A percentile compares a stretch with the other conserved stretches of the same genome.
Conservation (phyloP, 1,139 yeast genomes). For the Candida glucosophila region DNA sequence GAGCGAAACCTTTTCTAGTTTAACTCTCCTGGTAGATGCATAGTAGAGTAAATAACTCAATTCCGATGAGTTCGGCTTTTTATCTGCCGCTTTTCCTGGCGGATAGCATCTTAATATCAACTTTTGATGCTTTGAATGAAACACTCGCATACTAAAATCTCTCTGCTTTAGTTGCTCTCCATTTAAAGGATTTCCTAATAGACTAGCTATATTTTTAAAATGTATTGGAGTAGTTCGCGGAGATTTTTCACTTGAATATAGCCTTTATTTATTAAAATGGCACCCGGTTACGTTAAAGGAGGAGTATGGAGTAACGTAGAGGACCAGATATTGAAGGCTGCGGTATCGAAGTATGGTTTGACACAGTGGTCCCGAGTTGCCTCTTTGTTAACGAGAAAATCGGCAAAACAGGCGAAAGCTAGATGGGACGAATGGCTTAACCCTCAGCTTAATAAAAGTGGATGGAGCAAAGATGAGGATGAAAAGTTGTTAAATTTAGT, state of each 20-base stretch:
- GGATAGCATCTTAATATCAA: conserved; percentile 90
- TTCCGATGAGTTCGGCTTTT: conserved; percentile 88
- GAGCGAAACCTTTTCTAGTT: conserved; percentile 75
- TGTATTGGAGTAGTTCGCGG: no score
- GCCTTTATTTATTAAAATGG: conserved; percentile 5
- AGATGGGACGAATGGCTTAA: conserved; percentile 88
- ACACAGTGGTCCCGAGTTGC: conserved; percentile 95
- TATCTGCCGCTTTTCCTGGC: conserved; percentile 74
- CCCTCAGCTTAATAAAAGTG: conserved; percentile 56
- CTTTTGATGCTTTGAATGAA: conserved; percentile 80
- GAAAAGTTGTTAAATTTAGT: conserved; percentile 60
- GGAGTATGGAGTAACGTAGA: conserved; percentile 90
- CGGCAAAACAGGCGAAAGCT: conserved; percentile 87
- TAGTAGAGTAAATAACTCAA: conserved; percentile 80
- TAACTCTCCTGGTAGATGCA: conserved; percentile 85
- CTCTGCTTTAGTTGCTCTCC: neutral
- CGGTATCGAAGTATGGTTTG: conserved; percentile 85
- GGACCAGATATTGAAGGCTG: conserved; percentile 84
- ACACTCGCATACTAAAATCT: conserved; percentile 18
- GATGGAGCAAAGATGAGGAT: conserved; percentile 77
- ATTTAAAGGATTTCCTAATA: neutral
- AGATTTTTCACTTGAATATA: neutral
- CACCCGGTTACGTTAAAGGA: conserved; percentile 70
- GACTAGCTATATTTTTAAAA: no score
- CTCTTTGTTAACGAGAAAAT: conserved; percentile 73